Evolutionary conservation across 2,329 filamentous ascomycete genomes (phyloP).

Genomic region (Sphaerulina musiva): DNA sequence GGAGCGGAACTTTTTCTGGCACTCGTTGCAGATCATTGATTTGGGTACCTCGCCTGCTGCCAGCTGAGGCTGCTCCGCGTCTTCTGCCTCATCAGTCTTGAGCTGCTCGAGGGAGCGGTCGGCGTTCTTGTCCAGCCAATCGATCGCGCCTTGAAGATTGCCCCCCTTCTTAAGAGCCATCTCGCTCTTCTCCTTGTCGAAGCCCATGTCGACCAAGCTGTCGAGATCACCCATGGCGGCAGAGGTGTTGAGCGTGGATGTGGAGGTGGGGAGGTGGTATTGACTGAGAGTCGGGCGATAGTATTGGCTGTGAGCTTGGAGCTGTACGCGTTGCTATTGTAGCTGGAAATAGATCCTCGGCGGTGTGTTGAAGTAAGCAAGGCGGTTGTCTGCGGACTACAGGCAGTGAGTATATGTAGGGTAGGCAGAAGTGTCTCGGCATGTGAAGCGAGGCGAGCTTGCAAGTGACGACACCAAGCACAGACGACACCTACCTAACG

Average conservation of each 20-base stretch:
- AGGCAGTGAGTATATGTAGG: no score
- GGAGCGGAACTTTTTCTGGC: conserved; percentile 81
- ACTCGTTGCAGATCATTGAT: conserved; percentile 90
- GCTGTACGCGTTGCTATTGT: not conserved
- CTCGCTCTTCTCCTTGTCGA: conserved; percentile 73
- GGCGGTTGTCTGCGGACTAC: no score
- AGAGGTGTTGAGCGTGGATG: conserved; percentile 29
- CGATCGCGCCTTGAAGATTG: conserved; percentile 72
- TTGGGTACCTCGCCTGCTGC: conserved; percentile 64
- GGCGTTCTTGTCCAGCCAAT: conserved; percentile 91
- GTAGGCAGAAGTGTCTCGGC: no score
- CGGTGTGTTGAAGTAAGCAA: no score
- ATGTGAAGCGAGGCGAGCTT: no score
- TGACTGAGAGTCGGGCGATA: not conserved
- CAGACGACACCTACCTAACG: not conserved
- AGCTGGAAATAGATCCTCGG: no score
- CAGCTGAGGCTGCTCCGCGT: conserved; percentile 50
- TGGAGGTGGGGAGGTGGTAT: not conserved
- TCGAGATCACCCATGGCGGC: conserved; percentile 48
- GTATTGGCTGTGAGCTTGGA: not conserved
- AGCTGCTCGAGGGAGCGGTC: conserved; percentile 82
- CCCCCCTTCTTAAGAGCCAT: conserved; percentile 79
- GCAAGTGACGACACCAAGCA: no score
- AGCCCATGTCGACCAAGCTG: conserved; percentile 62
- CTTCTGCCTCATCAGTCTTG: conserved; percentile 42